Percentiles rank a stretch among this genome's conserved stretches.
Conservation (phyloP, 1,284 basidiomycete genomes). For the Heliocybe sulcata region DNA sequence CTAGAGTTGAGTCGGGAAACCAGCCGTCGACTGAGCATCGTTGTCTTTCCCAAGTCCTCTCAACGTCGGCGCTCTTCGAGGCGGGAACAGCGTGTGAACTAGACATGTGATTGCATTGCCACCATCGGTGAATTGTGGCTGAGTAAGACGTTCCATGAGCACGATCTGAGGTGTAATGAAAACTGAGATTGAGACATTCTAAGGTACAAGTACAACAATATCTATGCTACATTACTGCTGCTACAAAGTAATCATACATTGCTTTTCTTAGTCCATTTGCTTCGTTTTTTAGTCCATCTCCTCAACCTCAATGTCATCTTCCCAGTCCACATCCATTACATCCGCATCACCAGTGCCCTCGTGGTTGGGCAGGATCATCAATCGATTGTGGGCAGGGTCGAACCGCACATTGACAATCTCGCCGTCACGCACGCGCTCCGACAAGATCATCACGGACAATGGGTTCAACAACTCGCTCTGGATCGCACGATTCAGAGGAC, state of each 20-base stretch:
- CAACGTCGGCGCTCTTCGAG: not conserved
- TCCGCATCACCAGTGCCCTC: conserved; percentile 39
- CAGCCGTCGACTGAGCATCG: conserved; percentile 1
- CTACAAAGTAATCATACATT: conserved; percentile 10
- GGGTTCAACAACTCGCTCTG: conserved; percentile 94
- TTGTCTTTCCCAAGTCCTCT: not conserved
- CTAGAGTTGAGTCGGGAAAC: not conserved
- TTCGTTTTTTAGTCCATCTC: conserved; percentile 58
- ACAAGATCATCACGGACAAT: conserved; percentile 81
- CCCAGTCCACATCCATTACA: conserved; percentile 56
- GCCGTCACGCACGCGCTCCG: conserved; percentile 78
- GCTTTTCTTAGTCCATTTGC: not conserved
- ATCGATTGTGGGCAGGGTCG: conserved; percentile 78
- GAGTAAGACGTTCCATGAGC: too few relatives aligned
- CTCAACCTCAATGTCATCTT: conserved; percentile 52
- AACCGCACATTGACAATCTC: conserved; percentile 76
- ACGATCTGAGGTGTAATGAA: too few relatives aligned
- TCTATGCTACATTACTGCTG: conserved; percentile 7
- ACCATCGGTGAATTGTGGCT: too few relatives aligned
- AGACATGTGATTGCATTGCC: too few relatives aligned
- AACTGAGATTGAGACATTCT: not conserved
- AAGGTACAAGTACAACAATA: conserved; percentile 2
- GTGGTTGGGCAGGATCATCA: conserved; percentile 85
- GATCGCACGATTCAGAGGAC: conserved; percentile 89
- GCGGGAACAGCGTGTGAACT: not conserved